These are phyloP conservation scores for Saccharomyces eubayanus DNA, from an alignment of 805 yeast genomes.

Conservation along the genomic window DNA sequence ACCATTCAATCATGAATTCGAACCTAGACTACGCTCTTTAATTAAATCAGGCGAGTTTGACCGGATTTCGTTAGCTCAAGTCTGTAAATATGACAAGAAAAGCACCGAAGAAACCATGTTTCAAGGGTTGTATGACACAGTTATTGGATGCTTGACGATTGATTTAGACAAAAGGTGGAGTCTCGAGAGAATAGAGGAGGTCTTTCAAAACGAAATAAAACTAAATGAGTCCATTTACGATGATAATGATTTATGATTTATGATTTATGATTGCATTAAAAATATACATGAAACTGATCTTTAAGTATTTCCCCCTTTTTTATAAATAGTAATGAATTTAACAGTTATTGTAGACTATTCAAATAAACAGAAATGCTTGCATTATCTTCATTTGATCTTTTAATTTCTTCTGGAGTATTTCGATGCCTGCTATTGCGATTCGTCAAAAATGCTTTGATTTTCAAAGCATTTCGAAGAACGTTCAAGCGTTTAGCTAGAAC, in stretches of 20 bases:
- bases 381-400: not conserved
- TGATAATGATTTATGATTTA: not conserved
- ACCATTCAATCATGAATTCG: slow-evolving; percentile 80
- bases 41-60: slow-evolving; percentile 63
- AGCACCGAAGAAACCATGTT: slow-evolving; percentile 1
- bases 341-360: not conserved
- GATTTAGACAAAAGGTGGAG: slow-evolving; percentile 47
- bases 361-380: not conserved
- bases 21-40: slow-evolving; percentile 66
- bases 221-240: not conserved
- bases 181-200: slow-evolving; percentile 32
- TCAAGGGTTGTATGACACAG: slow-evolving; percentile 28
- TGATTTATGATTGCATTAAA: not conserved
- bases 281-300: not conserved
- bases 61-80: slow-evolving; percentile 35
- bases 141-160: slow-evolving; percentile 46
- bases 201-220: not conserved
- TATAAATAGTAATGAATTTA: not conserved
- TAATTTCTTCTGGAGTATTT: not conserved
- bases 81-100: slow-evolving; percentile 29
- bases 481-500: not conserved
- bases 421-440: not conserved
- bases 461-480: not conserved
- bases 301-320: not conserved
- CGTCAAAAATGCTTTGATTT: not conserved